Evolutionary conservation across 768 basidiomycete genomes (phyloP), one percentile per base, ranked within the genome.

Genomic region (Tulasnella sp.): DNA sequence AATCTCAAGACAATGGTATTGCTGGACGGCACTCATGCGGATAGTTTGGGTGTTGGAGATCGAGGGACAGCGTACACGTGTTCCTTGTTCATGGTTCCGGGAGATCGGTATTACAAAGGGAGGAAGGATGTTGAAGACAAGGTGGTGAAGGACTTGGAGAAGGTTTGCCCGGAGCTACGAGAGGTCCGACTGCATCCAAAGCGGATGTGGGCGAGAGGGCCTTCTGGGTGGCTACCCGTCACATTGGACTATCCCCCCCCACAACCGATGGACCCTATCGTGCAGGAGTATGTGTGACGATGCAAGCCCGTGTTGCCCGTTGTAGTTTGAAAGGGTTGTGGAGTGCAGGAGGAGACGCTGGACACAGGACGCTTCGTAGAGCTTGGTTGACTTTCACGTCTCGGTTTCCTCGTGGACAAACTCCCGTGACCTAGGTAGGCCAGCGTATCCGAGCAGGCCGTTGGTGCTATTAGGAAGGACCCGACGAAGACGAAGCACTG

Each of bases 41-140:
- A 62, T n/a, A 62, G 27, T 7, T 31, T 62, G 58, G 58, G 58
- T 27, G 58, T 62, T 34, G 42, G 42, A 21, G 62, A 68, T 68
- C 62, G 62, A 34, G 62, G 62, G 62, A 31, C 62, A 36, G 62
- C 62, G 27, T 68, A 68, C 62, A 68, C 62, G 62, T 68, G 62
- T 27, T 68, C 62, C 62, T 16, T 36, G 19, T 34, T 68, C 27
- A 68, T 68, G 62, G 62, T 68, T 27, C 62, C 62, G 12, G 62
- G 24, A 68, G 62, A 68, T 36, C 62, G 62, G 62, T 5, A 12
- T 16, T 68, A 68, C 27, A 36, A 68, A 2, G 36, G 62, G 62
- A 68, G 62, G 31, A 68, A 18, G 31, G 62, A 68, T 68, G 18
- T 68, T 68, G 62, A 68, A 27, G 62, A 68, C 27, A 68, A 68